Conservation (phyloP, 2,329 filamentous ascomycete genomes). For the Penicillium sp. region DNA sequence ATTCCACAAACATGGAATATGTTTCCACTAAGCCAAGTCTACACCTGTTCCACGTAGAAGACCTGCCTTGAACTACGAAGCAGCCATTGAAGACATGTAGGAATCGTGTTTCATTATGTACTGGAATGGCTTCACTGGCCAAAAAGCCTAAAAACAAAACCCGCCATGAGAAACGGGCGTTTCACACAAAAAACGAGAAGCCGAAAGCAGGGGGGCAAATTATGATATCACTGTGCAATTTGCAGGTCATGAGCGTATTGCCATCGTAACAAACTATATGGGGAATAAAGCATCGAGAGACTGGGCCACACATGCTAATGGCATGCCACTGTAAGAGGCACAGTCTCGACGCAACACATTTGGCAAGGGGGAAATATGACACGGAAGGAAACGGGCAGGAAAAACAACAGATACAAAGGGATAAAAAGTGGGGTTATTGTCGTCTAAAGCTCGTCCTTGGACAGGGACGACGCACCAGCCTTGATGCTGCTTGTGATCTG, state of each 20-base stretch:
- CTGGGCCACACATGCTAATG: conserved; percentile 17
- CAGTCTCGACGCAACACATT: conserved; percentile 5
- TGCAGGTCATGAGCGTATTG: conserved; percentile 25
- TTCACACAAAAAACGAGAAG: conserved; percentile 2
- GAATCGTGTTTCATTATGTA: conserved; percentile 19
- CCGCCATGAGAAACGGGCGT: conserved; percentile 2
- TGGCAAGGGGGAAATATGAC: conserved; percentile 4
- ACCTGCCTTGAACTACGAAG: neutral
- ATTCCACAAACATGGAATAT: too few species aligned
- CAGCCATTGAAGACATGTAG: neutral
- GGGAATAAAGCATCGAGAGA: conserved; percentile 33
- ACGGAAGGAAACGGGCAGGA: conserved; percentile 11
- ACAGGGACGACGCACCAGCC: conserved; percentile 40
- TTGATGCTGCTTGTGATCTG: conserved; percentile 50
- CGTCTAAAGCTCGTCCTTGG: conserved; percentile 28
- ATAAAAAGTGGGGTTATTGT: neutral
- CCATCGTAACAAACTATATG: conserved; percentile 36
- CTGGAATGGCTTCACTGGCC: conserved; percentile 10
- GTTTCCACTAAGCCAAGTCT: too few species aligned
- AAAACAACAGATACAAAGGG: conserved; percentile 12
- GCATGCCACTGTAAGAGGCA: conserved; percentile 8
- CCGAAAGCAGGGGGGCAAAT: conserved; percentile 11
- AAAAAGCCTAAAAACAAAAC: neutral
- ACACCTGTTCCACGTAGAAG: too few species aligned
- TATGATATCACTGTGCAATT: conserved; percentile 28